Percentiles rank a stretch among this genome's conserved stretches.
Conservation (phyloP, 1,139 yeast genomes). For the Pichia sp. region DNA sequence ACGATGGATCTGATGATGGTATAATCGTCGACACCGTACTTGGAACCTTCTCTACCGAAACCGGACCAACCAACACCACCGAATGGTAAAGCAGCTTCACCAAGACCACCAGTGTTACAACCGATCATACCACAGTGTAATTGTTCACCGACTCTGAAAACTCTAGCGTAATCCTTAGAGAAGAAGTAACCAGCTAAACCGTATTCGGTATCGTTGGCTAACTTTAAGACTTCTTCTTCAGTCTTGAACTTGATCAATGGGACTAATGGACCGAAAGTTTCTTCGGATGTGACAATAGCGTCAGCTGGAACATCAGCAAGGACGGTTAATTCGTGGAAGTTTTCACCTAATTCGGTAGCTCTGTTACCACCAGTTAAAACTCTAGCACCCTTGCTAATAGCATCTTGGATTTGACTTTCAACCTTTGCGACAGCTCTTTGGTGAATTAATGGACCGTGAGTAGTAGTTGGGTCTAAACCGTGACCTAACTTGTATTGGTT, state of each 20-base stretch:
- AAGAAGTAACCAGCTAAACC: slow-evolving; percentile 86
- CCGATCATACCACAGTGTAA: slow-evolving; percentile 82
- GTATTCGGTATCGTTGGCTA: slow-evolving; percentile 70
- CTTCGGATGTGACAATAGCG: slow-evolving; percentile 68
- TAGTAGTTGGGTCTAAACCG: slow-evolving; percentile 62
- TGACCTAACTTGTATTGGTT: slow-evolving; percentile 63
- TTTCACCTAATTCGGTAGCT: slow-evolving; percentile 63
- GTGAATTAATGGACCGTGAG: slow-evolving; percentile 88
- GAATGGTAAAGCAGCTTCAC: slow-evolving; percentile 74
- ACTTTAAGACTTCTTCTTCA: slow-evolving; percentile 65
- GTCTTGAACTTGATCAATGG: slow-evolving; percentile 69
- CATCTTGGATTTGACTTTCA: slow-evolving; percentile 71
- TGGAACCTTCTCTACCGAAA: slow-evolving; percentile 81
- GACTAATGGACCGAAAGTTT: slow-evolving; percentile 92
- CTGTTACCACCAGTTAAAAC: slow-evolving; percentile 66
- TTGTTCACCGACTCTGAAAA: slow-evolving; percentile 71
- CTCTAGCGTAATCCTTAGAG: slow-evolving; percentile 61
- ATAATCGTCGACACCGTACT: slow-evolving; percentile 76
- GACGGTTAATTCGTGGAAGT: slow-evolving; percentile 78
- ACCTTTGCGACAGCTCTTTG: slow-evolving; percentile 69
- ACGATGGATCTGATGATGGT: slow-evolving; percentile 62
- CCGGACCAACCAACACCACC: slow-evolving; percentile 86
- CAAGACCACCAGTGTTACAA: slow-evolving; percentile 71
- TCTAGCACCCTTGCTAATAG: slow-evolving; percentile 71
- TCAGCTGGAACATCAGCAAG: slow-evolving; percentile 62